phyloP scores from a whole-genome alignment of 306 rosid genomes.

The Hippophae rhamnoides region DNA sequence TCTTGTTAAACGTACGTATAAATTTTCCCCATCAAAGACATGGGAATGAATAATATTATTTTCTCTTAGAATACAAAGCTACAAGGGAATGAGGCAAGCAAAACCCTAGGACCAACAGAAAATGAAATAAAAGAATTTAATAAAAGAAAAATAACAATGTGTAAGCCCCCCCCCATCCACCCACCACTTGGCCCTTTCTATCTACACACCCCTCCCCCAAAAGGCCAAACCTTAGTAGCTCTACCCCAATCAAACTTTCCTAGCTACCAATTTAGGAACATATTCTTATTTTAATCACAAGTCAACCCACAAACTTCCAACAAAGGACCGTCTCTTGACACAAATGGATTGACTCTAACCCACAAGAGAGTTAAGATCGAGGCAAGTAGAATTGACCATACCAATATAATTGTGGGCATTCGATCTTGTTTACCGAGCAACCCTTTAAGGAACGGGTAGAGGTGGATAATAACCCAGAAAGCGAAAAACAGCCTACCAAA shows the following conservation, averaged over 20 bases:
- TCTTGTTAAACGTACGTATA: neutral
- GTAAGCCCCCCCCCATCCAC: conserved; percentile 33
- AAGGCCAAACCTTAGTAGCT: conserved; percentile 27
- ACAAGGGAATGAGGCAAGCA: conserved; percentile 17
- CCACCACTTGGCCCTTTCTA: conserved; percentile 25
- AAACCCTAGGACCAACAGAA: conserved; percentile 27
- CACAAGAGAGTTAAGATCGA: conserved; percentile 86
- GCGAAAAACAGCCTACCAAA: conserved; percentile 95
- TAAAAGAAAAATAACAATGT: conserved; percentile 54
- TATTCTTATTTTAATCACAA: conserved; percentile 38
- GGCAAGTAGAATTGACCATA: conserved; percentile 85
- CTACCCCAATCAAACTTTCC: conserved; percentile 27
- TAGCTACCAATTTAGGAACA: conserved; percentile 24
- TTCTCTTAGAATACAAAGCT: conserved; percentile 26
- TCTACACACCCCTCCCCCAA: conserved; percentile 61
- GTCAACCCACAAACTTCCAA: conserved; percentile 80
- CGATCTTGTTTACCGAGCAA: conserved; percentile 74
- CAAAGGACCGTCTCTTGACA: conserved; percentile 69
- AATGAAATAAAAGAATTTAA: conserved; percentile 73
- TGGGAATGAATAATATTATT: conserved; percentile 1
- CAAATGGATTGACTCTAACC: conserved; percentile 88
- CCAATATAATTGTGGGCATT: conserved; percentile 81
- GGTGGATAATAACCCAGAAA: conserved; percentile 83
- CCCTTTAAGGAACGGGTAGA: conserved; percentile 93
- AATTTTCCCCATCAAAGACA: neutral